Evolutionary conservation across 331 rosid species (phyloP).

Genomic region (Pyracantha coccinea): DNA sequence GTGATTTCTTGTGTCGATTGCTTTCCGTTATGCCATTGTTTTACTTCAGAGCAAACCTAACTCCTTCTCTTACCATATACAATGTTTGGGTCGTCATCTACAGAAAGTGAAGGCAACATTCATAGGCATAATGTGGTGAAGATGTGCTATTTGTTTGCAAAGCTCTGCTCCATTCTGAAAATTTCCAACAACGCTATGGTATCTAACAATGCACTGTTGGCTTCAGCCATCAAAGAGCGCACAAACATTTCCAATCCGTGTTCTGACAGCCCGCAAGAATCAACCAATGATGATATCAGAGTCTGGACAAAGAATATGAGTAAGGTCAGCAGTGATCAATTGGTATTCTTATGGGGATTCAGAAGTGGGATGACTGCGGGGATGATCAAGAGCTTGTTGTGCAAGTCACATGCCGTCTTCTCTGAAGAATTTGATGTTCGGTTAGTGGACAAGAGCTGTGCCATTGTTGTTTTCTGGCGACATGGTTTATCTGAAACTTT

Average conservation of each 20-base stretch:
- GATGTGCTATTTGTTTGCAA: conserved; percentile 52
- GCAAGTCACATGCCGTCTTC: conserved; percentile 43
- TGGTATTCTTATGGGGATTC: conserved; percentile 84
- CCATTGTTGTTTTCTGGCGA: conserved; percentile 63
- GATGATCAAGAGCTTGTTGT: conserved; percentile 43
- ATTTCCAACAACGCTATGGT: conserved; percentile 24
- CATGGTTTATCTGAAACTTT: conserved; percentile 42
- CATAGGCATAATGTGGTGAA: conserved; percentile 58
- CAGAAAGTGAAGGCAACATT: conserved; percentile 39
- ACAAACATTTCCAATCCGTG: conserved; percentile 33
- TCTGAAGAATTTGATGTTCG: conserved; percentile 60
- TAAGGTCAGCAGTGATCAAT: conserved; percentile 40
- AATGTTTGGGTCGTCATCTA: conserved; percentile 27
- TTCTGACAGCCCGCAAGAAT: conserved; percentile 16
- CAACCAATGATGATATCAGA: conserved; percentile 24
- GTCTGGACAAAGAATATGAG: conserved; percentile 46
- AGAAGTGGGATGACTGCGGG: conserved; percentile 46
- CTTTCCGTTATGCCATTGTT: not conserved
- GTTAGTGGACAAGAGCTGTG: conserved; percentile 62
- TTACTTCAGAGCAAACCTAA: not conserved
- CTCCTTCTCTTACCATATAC: not conserved
- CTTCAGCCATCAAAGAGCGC: conserved; percentile 29
- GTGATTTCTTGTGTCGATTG: not conserved
- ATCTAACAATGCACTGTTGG: conserved; percentile 20
- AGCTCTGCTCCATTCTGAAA: conserved; percentile 64